Conservation (phyloP, 1,139 yeast genomes). For the Hyphopichia burtonii region DNA sequence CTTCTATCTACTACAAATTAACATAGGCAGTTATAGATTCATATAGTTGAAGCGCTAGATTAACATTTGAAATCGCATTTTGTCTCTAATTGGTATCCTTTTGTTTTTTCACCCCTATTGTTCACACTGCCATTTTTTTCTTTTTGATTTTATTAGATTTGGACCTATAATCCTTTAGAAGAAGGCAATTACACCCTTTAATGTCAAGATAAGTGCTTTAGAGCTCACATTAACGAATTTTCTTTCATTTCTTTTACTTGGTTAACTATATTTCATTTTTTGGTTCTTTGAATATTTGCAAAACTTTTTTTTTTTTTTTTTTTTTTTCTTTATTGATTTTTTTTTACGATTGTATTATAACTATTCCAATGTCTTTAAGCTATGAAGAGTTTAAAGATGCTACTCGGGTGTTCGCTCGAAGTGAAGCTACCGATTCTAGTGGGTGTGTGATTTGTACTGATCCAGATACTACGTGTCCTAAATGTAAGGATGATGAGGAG, state of each 20-base stretch:
- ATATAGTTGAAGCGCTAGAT: too few relatives aligned
- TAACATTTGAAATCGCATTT: too few relatives aligned
- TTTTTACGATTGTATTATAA: background rate
- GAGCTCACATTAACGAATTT: background rate
- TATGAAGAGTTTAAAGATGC: background rate
- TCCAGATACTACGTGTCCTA: slow-evolving; percentile 46
- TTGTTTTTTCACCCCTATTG: background rate
- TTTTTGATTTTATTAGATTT: background rate
- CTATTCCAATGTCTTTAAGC: background rate
- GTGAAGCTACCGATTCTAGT: slow-evolving; percentile 12
- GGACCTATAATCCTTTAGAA: too few relatives aligned
- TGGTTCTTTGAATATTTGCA: too few relatives aligned
- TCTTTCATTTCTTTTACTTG: background rate
- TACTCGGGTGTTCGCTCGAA: slow-evolving; percentile 4
- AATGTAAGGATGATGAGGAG: slow-evolving; percentile 50
- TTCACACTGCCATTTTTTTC: background rate
- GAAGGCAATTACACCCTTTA: too few relatives aligned
- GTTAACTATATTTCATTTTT: background rate
- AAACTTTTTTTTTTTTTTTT: background rate
- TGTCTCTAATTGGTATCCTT: too few relatives aligned
- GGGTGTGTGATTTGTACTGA: slow-evolving; percentile 54
- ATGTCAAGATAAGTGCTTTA: too few relatives aligned
- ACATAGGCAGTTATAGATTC: too few relatives aligned
- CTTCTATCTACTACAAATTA: too few relatives aligned
- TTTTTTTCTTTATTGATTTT: background rate